Evolutionary conservation across 2,329 filamentous ascomycete species (phyloP), one percentile per base, ranked within the genome.

Genomic region (Paecilomyces formosus): DNA sequence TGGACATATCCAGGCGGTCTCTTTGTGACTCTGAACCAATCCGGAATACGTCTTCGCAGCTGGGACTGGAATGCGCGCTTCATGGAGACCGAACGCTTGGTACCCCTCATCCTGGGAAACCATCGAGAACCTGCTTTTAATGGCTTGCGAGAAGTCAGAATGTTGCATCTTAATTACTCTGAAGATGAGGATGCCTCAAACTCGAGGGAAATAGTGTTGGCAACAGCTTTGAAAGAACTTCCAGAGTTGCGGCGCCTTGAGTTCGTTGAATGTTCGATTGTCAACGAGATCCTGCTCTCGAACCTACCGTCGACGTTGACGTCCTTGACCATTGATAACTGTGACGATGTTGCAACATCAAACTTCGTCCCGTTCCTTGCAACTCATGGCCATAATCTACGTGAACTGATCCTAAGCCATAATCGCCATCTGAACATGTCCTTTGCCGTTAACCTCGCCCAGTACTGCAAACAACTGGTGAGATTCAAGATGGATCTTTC

Each of bases 391-490:
- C 73, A 77, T 22, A 76, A 83, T n/a, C 76, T 97, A 22, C 81
- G 82, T 56, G 82, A 83, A 39, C 79, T 97, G 7, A 82, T 81
- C 1, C 77, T 97, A 4, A 84, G 88, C 56, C 89, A 96, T 73
- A 96, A 96, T 66, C 86, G 90, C 61, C 85, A 87, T 2, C 78
- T 97, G 45, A 88, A 86, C 65, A 75, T 97, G 49, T 84, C 82
- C 0, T 97, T 96, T 66, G 78, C 94, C 6, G 82, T 85, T 0
- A 73, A 81, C 26, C 74, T 97, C 53, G 85, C 83, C 18, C 71
- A 76, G 3, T 81, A 82, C 1, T 96, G 92, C 67, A 90, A 90
- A 0, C 79, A 81, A 3, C 79, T 97, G 5, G 79, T 87, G 66
- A 81, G 83, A 24, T 78, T 97, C 45, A 83, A 82, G 54, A 87